Percentiles rank a stretch among this genome's conserved stretches.
Evolutionary conservation across 2,329 filamentous ascomycete species (phyloP).

Genomic region (Clarireedia homoeocarpa): DNA sequence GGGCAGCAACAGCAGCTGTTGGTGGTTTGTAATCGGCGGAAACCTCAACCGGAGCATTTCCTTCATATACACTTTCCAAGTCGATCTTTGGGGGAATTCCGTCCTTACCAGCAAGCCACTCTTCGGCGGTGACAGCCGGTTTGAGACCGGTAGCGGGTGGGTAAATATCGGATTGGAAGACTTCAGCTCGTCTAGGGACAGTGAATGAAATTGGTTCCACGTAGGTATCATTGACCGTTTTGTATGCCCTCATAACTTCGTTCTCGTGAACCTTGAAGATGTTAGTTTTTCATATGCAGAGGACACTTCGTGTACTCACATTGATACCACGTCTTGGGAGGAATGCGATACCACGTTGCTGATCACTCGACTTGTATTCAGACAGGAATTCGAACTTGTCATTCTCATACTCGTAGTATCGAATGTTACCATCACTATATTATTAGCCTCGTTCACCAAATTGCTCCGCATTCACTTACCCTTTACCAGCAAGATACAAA

Average conservation of each 20-base stretch:
- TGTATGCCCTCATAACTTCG: conserved; percentile 91
- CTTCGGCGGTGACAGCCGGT: conserved; percentile 68
- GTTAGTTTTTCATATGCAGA: conserved; percentile 15
- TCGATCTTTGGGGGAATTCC: conserved; percentile 86
- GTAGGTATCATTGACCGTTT: conserved; percentile 90
- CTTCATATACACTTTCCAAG: conserved; percentile 85
- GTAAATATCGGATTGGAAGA: conserved; percentile 95
- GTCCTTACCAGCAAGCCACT: conserved; percentile 84
- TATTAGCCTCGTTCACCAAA: conserved; percentile 11
- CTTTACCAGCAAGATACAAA: conserved; percentile 93
- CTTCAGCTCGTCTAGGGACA: conserved; percentile 85
- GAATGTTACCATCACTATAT: conserved; percentile 90
- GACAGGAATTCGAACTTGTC: conserved; percentile 97
- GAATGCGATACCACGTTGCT: conserved; percentile 90
- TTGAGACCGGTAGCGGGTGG: conserved; percentile 76
- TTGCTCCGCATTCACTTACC: conserved; percentile 47
- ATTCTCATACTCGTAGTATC: conserved; percentile 97
- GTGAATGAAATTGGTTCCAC: conserved; percentile 98
- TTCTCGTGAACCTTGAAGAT: conserved; percentile 72
- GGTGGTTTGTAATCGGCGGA: conserved; percentile 57
- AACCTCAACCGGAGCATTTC: conserved; percentile 70
- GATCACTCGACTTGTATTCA: conserved; percentile 94
- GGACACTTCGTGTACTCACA: conserved; percentile 37
- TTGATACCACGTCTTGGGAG: conserved; percentile 92
- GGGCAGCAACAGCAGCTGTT: conserved; percentile 35